Conservation (phyloP, 2,329 filamentous ascomycete genomes). For the Calonectria leucothoes region DNA sequence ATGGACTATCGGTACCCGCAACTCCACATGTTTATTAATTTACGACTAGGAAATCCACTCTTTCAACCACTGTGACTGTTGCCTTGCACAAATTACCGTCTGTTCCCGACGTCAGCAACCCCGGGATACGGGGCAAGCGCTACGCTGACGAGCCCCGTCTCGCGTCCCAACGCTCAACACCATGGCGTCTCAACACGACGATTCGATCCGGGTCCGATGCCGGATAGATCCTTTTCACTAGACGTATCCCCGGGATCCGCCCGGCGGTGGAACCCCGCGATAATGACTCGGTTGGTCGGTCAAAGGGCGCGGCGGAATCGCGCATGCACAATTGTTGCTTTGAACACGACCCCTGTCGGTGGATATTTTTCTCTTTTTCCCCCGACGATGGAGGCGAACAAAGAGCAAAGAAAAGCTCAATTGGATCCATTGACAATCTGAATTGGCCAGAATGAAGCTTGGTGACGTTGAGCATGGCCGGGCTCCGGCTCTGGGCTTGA, state of each 20-base stretch:
- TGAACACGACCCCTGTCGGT: not conserved
- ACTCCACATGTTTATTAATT: not conserved
- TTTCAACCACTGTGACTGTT: not conserved
- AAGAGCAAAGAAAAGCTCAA: not conserved
- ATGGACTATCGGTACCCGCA: not conserved
- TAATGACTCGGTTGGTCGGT: not conserved
- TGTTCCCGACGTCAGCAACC: not conserved
- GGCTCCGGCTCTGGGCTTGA: not conserved
- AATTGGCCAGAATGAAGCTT: not conserved
- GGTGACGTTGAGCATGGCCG: not conserved
- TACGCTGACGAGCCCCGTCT: slow-evolving; percentile 6
- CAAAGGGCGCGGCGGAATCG: slow-evolving; percentile 16
- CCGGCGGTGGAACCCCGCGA: slow-evolving; percentile 22
- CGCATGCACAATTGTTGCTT: slow-evolving; percentile 7
- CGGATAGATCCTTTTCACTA: slow-evolving; percentile 17
- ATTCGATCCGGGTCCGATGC: slow-evolving; percentile 19
- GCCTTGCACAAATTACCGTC: not conserved
- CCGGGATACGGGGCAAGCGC: not conserved
- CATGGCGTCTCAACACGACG: not conserved
- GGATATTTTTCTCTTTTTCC: not conserved
- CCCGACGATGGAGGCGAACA: no score
- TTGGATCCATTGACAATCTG: not conserved
- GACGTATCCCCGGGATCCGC: not conserved
- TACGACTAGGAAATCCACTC: not conserved
- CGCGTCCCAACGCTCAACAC: not conserved